A percentile compares a stretch with the other conserved stretches of the same genome.
Evolutionary conservation across 1,284 basidiomycete genomes (phyloP).

Genomic region (Ceratobasidium sp.): DNA sequence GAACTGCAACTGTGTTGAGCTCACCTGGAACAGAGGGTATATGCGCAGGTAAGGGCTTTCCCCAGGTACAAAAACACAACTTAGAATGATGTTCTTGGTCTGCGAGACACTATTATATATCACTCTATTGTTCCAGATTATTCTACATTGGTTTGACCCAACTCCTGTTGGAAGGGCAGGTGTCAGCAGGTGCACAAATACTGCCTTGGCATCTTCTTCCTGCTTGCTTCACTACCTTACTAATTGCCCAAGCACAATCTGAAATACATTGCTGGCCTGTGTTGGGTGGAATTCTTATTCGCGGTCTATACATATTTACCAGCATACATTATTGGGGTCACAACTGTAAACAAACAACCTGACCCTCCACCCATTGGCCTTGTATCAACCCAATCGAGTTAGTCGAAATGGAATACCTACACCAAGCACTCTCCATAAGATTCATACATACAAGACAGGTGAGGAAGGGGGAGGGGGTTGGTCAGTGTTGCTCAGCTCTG

Average conservation of each 20-base stretch:
- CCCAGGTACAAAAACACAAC: not conserved
- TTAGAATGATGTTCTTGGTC: not conserved
- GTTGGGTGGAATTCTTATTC: constrained; percentile 3
- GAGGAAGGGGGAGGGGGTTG: too few species aligned
- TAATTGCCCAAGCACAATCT: not conserved
- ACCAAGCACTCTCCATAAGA: too few species aligned
- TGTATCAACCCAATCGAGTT: too few species aligned
- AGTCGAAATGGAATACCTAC: too few species aligned
- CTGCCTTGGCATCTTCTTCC: not conserved
- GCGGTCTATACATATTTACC: not conserved
- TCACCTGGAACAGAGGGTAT: not conserved
- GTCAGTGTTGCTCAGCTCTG: too few species aligned
- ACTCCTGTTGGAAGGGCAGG: not conserved
- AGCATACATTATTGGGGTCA: not conserved
- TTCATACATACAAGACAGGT: too few species aligned
- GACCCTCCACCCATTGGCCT: too few species aligned
- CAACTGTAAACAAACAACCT: too few species aligned
- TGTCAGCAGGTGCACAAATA: not conserved
- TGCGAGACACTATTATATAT: not conserved
- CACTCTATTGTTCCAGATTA: not conserved
- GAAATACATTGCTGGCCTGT: not conserved
- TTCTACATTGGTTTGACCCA: not conserved
- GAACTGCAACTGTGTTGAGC: not conserved
- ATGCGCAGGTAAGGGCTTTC: not conserved
- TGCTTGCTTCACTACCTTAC: not conserved